Evolutionary conservation across 2,329 filamentous ascomycete species (phyloP).

Genomic region (Diplodia seriata): DNA sequence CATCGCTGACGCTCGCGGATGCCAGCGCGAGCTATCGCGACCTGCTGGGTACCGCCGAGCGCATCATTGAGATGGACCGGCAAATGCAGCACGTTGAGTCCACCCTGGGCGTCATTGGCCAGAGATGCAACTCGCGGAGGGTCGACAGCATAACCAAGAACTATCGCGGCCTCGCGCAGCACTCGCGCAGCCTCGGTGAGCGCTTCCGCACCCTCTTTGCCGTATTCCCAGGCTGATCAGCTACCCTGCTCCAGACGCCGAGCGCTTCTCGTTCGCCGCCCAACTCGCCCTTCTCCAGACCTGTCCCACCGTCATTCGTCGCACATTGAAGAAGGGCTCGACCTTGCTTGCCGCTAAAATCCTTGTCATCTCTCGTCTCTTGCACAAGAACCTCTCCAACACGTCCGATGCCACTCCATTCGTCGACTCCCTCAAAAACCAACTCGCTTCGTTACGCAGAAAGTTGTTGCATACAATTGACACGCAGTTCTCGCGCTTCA

Average conservation of each 20-base stretch:
- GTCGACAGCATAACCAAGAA: constrained; percentile 70
- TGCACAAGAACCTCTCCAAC: constrained; percentile 75
- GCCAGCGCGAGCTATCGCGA: constrained; percentile 77
- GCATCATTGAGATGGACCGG: constrained; percentile 86
- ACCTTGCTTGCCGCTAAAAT: constrained; percentile 66
- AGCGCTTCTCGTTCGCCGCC: constrained; percentile 58
- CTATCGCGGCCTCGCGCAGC: constrained; percentile 59
- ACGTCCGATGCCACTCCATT: constrained; percentile 55
- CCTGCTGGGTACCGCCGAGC: constrained; percentile 87
- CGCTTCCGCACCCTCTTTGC: constrained; percentile 17
- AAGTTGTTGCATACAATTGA: constrained; percentile 72
- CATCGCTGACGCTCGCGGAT: neutral
- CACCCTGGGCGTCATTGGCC: constrained; percentile 74
- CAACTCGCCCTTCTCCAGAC: constrained; percentile 65
- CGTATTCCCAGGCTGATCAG: neutral
- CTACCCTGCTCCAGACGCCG: constrained; percentile 44
- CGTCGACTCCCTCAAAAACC: constrained; percentile 69
- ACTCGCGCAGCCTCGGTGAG: constrained; percentile 51
- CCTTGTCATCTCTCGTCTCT: constrained; percentile 75
- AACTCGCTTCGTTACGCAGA: constrained; percentile 66
- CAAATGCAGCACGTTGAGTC: constrained; percentile 78
- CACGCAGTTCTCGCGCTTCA: constrained; percentile 51
- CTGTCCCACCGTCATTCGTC: constrained; percentile 60
- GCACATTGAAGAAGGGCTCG: constrained; percentile 59
- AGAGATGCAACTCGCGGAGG: constrained; percentile 74